These are phyloP conservation scores for Yamadazyma nakazawae DNA, from an alignment of 805 yeast species.

Conservation along the genomic window DNA sequence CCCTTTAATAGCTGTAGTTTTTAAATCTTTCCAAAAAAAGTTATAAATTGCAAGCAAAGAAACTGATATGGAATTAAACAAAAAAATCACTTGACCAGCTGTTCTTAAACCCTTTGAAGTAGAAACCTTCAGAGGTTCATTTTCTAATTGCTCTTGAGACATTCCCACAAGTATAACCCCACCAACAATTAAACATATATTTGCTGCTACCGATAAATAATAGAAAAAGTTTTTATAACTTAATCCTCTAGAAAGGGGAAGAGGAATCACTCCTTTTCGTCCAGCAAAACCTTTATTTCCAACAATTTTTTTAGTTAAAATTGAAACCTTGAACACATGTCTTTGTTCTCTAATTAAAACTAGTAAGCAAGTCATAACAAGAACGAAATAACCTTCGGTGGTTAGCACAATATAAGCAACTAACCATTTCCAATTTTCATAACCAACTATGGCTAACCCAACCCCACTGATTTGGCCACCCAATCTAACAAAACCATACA, in stretches of 20 bases:
- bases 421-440: conserved; percentile 29
- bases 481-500: conserved; percentile 29
- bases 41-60: conserved; percentile 19
- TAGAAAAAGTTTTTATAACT: conserved; percentile 19
- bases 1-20: conserved; percentile 5
- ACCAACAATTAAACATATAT: conserved; percentile 29
- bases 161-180: conserved; percentile 29
- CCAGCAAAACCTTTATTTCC: neutral
- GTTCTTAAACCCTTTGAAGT: conserved; percentile 27
- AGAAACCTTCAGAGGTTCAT: conserved; percentile 1
- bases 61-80: conserved; percentile 20
- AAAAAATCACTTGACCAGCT: conserved; percentile 31
- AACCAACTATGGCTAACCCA: conserved; percentile 30
- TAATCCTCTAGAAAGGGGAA: neutral
- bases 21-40: conserved; percentile 19
- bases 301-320: conserved; percentile 16
- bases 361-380: conserved; percentile 27
- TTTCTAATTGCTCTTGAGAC: conserved; percentile 13
- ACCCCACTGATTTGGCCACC: conserved; percentile 36
- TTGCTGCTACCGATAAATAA: conserved; percentile 28
- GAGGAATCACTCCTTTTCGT: neutral
- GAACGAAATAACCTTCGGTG: conserved; percentile 39
- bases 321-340: conserved; percentile 22
- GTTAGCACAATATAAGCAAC: conserved; percentile 36
- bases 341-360: conserved; percentile 26